Evolutionary conservation across 2,329 filamentous ascomycete genomes (phyloP).

Genomic region (Teratosphaeria destructans): DNA sequence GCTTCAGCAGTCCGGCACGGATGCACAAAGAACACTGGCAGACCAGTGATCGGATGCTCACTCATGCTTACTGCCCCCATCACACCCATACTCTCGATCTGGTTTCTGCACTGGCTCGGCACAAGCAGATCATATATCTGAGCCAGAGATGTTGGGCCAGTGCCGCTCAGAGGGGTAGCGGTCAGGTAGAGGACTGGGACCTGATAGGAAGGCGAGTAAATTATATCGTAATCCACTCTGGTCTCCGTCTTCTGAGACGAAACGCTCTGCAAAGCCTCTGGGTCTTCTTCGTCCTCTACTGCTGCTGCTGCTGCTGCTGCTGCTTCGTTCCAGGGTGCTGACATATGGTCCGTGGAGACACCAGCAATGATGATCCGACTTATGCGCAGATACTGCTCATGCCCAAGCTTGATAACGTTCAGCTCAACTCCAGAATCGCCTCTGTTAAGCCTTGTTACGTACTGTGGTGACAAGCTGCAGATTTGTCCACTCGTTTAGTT

Average conservation of each 20-base stretch:
- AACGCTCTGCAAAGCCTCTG: background rate
- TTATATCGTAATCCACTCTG: slow-evolving; percentile 27
- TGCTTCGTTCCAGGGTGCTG: background rate
- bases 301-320: background rate
- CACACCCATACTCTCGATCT: slow-evolving; percentile 27
- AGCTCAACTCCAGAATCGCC: background rate
- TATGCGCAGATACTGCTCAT: background rate
- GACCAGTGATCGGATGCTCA: slow-evolving; percentile 72
- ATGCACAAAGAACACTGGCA: slow-evolving; percentile 82
- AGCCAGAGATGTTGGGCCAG: slow-evolving; percentile 8
- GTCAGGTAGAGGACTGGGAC: slow-evolving; percentile 36
- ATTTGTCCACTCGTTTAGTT: background rate
- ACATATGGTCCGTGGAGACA: background rate
- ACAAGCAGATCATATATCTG: slow-evolving; percentile 29
- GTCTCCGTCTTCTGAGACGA: background rate
- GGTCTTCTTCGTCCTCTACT: background rate
- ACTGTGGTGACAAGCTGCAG: background rate
- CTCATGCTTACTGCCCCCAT: slow-evolving; percentile 21
- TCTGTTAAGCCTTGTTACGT: background rate
- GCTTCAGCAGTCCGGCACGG: slow-evolving; percentile 81
- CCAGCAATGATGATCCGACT: background rate
- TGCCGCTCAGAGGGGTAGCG: slow-evolving; percentile 13
- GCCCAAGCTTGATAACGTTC: background rate
- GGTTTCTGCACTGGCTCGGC: slow-evolving; percentile 20
- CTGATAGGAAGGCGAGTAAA: slow-evolving; percentile 34